Base-by-base conservation (phyloP, 2,329 filamentous ascomycete genomes). In the Penicillium nordicum region DNA sequence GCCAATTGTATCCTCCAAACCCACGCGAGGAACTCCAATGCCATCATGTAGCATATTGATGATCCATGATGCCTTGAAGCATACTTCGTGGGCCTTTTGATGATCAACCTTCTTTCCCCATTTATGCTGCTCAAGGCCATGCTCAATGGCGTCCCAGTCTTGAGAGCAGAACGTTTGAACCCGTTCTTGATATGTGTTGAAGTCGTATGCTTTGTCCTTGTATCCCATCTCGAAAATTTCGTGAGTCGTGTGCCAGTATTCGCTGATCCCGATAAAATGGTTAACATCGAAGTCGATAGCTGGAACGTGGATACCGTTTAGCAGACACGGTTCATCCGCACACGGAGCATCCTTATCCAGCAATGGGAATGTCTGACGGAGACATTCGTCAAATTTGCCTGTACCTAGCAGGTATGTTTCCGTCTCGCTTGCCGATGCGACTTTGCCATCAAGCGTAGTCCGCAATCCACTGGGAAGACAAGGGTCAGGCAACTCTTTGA, bases 201-300 rank as follows among this genome's bases (percentile, higher is more conserved):
- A 90, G 68, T 97, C 92, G 72, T 97, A 99, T 0, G 89, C 85
- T 63, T 90, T 88, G 64, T 86, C 83, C 63, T 89, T 88, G 61
- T 90, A 86, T 4, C 85, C 86, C 79, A 85, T 84, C 57, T 88
- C 84, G 66, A 99, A 97, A 2, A 97, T 88, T 53, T 94, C 92
- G 67, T 99, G 94, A 0, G 94, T 99, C 0, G 93, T 96, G 73
- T 99, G 94, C 93, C 94, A 99, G 75, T 96, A 99, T 71, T 99
- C 94, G 1, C 93, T 97, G 4, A 99, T 93, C 11, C 94, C 94
- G 29, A 99, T 88, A 68, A 99, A 99, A 72, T 97, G 95, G 67
- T 99, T 99, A 36, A 97, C 87, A 60, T 94, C 88, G 69, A 97
- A 99, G 71, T 99, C 94, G 62, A 99, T 97, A 4, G 91, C 90